Base-by-base conservation (phyloP, 768 basidiomycete species). In the Filobasidium wieringae region DNA sequence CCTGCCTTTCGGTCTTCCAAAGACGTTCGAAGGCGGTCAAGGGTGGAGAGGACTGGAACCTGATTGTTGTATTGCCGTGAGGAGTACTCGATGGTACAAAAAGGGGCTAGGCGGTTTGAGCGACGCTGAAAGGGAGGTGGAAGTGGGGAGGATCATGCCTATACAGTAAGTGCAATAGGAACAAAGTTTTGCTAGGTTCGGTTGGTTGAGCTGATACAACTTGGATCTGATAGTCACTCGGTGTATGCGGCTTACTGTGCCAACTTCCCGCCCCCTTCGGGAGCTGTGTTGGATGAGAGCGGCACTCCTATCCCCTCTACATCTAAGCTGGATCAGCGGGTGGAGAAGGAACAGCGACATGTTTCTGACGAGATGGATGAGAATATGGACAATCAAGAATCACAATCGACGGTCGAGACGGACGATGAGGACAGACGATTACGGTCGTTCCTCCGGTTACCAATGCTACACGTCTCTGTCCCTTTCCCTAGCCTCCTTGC, bases 71-170 rank as follows among this genome's bases (percentile, higher is more conserved):
- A 31, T 55, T 22, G 54, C 54, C 8, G 54, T 55, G 3, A 24
- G 39, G 19, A 47, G 22, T 27, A 22, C 43, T 2, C 22, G 22
- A 14, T 47, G 22, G 4, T n/a, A n/a, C n/a, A n/a, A n/a, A n/a
- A 19, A 26, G 24, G 22, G 22, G 43, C 22, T 5, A 47, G 43
- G 43, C 7, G 22, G 56, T 19, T 39, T 49, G 36, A 39, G 29
- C 6, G 32, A 27, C 19, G 27, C 27, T 12, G 33, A 19, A 14
- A 24, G 34, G 37, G 32, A 49, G 22, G 54, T 29, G 27, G 40
- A 60, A 29, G 37, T 51, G 14, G 59, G 59, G 7, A 55, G 51
- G 12, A 55, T 60, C 47, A 27, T 56, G n/a, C 59, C 59, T 24
- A 50, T 47, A 29, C 59, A 60, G 59, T 60, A 31, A 37, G 59